A percentile compares a stretch with the other conserved stretches of the same genome.
phyloP scores from a whole-genome alignment of 2,329 filamentous ascomycete species.

The Coleophoma cylindrospora region DNA sequence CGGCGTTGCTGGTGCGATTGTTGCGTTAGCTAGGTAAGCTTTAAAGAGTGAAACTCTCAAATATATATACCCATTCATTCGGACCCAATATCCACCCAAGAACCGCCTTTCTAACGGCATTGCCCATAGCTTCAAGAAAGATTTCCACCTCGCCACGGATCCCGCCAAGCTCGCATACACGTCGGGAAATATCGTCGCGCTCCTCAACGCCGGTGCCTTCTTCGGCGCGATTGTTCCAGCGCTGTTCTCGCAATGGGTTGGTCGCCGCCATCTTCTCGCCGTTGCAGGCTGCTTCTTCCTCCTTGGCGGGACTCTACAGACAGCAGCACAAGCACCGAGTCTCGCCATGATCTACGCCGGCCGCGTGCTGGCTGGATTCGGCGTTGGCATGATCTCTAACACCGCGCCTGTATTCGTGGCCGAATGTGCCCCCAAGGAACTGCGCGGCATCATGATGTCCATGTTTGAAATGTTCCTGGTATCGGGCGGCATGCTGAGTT shows the following conservation, averaged over 20 bases:
- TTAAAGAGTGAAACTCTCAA: not conserved
- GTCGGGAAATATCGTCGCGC: conserved; percentile 35
- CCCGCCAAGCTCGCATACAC: not conserved
- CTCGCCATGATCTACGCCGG: conserved; percentile 16
- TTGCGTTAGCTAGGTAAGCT: conserved; percentile 11
- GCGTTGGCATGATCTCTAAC: conserved; percentile 34
- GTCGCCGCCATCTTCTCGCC: conserved; percentile 39
- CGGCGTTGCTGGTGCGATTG: conserved; percentile 15
- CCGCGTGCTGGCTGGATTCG: conserved; percentile 24
- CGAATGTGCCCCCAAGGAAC: conserved; percentile 41
- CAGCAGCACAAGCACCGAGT: conserved; percentile 6
- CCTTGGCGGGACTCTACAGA: conserved; percentile 16
- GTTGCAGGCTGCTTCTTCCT: conserved; percentile 36
- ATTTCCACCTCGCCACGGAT: conserved; percentile 4
- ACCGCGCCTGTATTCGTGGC: conserved; percentile 37
- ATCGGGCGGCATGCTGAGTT: conserved; percentile 33
- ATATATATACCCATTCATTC: not conserved
- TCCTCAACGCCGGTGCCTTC: conserved; percentile 47
- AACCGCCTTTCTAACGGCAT: not conserved
- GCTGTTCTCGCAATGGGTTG: conserved; percentile 39
- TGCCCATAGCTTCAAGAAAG: conserved; percentile 3
- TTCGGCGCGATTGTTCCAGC: conserved; percentile 44
- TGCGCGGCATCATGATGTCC: conserved; percentile 36
- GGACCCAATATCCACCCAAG: no score
- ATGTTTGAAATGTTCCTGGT: conserved; percentile 42